Evolutionary conservation across 2,329 filamentous ascomycete genomes (phyloP).

Genomic region (Penicillium sp.): DNA sequence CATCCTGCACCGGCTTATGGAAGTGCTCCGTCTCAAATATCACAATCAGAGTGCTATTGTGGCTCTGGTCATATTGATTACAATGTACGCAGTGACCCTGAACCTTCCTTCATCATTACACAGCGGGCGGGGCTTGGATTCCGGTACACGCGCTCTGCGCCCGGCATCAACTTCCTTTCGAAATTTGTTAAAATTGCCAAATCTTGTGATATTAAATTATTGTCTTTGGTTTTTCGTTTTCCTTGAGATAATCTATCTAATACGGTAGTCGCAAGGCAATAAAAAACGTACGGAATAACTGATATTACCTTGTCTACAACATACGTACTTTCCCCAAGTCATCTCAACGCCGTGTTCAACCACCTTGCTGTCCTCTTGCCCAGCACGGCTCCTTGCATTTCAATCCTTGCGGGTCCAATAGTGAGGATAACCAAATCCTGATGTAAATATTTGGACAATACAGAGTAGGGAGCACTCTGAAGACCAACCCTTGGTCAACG

Average conservation of each 20-base stretch:
- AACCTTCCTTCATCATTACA: slow-evolving; percentile 17
- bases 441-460: background rate
- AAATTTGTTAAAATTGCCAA: slow-evolving; percentile 2
- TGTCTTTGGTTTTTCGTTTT: background rate
- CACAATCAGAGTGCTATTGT: background rate
- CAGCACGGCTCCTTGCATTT: slow-evolving; percentile 30
- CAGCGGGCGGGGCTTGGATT: slow-evolving; percentile 16
- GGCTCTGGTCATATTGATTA: slow-evolving; percentile 6
- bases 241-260: slow-evolving; percentile 21
- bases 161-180: slow-evolving; percentile 12
- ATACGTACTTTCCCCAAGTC: too few species aligned
- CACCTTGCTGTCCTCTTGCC: slow-evolving; percentile 14
- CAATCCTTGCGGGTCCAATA: slow-evolving; percentile 24
- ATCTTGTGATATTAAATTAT: background rate
- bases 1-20: background rate
- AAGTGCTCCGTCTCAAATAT: slow-evolving; percentile 4
- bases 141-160: slow-evolving; percentile 6
- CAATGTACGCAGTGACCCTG: background rate
- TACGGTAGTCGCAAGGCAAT: slow-evolving; percentile 10
- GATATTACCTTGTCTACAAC: too few species aligned
- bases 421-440: background rate
- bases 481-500: background rate
- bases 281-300: too few species aligned
- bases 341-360: slow-evolving; percentile 4
- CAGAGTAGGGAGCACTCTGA: background rate